Evolutionary conservation across 2,329 filamentous ascomycete genomes (phyloP), one percentile per base, ranked within the genome.

Genomic region (Stagonosporopsis chrysanthemi): DNA sequence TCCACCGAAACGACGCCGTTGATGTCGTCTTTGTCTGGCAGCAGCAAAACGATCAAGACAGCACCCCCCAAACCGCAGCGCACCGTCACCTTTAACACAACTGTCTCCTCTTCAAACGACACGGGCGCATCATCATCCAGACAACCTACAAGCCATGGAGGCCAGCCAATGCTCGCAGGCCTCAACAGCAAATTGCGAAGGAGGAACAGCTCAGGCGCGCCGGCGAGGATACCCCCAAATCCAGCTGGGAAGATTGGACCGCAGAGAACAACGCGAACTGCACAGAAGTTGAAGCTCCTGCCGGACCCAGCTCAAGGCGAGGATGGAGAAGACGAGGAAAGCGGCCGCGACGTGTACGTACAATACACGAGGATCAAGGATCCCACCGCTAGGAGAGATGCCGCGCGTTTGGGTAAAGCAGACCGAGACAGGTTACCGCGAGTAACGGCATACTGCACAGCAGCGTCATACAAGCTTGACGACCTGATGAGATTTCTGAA

Each of bases 281-380:
- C 92, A 1, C 92, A 98, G 80, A 99, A 99, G 80, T 84, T 99
- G 60, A 99, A 99, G 80, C 84, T 99, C n/a, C 81, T 99, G 15
- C 95, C 95, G 0, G 95, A 95, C 71, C 92, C 93, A 0, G 91
- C 96, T 57, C 84, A 91, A 41, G 91, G 86, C 33, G 90, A 91
- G 24, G 91, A 93, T 40, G 87, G 83, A 26, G 65, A 68, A 17
- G 93, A 98, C 61, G 94, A 97, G 70, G 94, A 97, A 77, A 95
- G 91, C 70, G 92, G 93, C 9, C 84, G 93, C 63, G 95, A 99
- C 74, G 95, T 99, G 29, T 99, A 99, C 79, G 94, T 93, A 24
- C 95, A 99, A 76, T 98, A 97, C 75, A 97, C 94, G 8, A 86
- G 95, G 41, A 99, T 99, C 79, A 98, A 98, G 76, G 95, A 99